Evolutionary conservation across 2,329 filamentous ascomycete species (phyloP).

Genomic region (Fusarium piperis): DNA sequence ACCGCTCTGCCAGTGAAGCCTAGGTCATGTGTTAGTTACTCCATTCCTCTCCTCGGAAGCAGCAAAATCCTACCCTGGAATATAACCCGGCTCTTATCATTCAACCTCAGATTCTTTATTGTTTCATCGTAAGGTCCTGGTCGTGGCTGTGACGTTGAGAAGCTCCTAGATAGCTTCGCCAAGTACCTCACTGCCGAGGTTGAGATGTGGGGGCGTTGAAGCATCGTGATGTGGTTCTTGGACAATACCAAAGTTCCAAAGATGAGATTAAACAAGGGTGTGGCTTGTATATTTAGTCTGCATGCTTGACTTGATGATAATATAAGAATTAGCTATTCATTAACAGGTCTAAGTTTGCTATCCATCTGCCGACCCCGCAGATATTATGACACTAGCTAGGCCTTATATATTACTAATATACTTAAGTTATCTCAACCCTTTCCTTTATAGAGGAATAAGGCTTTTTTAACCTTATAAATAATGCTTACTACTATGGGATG

Average conservation of each 20-base stretch:
- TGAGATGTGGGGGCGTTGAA: rapidly evolving
- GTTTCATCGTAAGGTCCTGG: slow-evolving; percentile 40
- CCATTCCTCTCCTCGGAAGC: not conserved
- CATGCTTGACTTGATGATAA: too few species aligned
- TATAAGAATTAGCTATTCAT: not conserved
- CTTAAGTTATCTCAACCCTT: too few species aligned
- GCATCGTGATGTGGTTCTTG: not conserved
- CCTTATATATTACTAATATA: too few species aligned
- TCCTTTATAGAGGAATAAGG: too few species aligned
- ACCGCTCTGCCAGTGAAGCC: slow-evolving; percentile 53
- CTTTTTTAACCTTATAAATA: too few species aligned
- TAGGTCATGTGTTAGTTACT: slow-evolving; percentile 8
- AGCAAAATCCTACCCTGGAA: slow-evolving; percentile 44
- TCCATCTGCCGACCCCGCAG: not conserved
- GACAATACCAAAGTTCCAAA: not conserved
- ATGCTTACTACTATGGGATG: too few species aligned
- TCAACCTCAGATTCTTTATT: slow-evolving; percentile 44
- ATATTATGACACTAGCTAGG: too few species aligned
- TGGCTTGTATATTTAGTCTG: not conserved
- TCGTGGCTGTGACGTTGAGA: not conserved
- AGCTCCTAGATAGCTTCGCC: not conserved
- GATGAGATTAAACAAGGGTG: not conserved
- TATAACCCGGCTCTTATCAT: slow-evolving; percentile 46
- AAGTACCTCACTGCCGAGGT: not conserved
- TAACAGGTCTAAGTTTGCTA: not conserved